phyloP scores from a whole-genome alignment of 2,329 filamentous ascomycete genomes.

The Fusarium anguioides region DNA sequence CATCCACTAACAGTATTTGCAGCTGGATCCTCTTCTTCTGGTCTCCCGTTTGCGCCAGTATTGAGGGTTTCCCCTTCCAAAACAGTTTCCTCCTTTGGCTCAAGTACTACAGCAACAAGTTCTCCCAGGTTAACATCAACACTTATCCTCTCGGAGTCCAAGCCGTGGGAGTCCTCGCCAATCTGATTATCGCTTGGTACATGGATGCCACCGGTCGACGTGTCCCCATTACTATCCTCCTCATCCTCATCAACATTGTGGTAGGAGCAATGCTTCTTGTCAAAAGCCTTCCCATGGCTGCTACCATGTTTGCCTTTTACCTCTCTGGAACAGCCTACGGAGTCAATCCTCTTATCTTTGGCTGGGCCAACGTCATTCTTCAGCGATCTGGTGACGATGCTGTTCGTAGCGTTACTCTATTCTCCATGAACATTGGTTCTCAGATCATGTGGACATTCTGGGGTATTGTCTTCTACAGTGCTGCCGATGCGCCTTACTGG shows the following conservation, averaged over 20 bases:
- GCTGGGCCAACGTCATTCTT: slow-evolving; percentile 43
- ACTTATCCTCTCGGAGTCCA: slow-evolving; percentile 44
- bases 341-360: slow-evolving; percentile 44
- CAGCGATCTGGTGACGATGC: slow-evolving; percentile 52
- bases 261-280: slow-evolving; percentile 39
- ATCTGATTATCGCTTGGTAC: slow-evolving; percentile 36
- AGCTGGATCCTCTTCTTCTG: slow-evolving; percentile 55
- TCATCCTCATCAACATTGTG: slow-evolving; percentile 32
- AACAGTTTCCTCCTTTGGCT: slow-evolving; percentile 44
- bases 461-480: slow-evolving; percentile 57
- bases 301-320: slow-evolving; percentile 41
- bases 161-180: slow-evolving; percentile 42
- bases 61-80: slow-evolving; percentile 39
- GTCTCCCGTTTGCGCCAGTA: slow-evolving; percentile 42
- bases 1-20: not conserved
- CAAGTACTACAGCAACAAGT: slow-evolving; percentile 35
- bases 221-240: slow-evolving; percentile 25
- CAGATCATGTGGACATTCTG: slow-evolving; percentile 57
- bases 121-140: slow-evolving; percentile 41
- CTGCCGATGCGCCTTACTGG: slow-evolving; percentile 57
- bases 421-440: slow-evolving; percentile 54
- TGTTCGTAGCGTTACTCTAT: slow-evolving; percentile 52
- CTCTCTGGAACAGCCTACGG: slow-evolving; percentile 40
- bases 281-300: slow-evolving; percentile 28
- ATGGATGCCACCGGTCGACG: slow-evolving; percentile 37